Base-by-base conservation (phyloP, 2,329 filamentous ascomycete species). In the Phialophora macrospora region DNA sequence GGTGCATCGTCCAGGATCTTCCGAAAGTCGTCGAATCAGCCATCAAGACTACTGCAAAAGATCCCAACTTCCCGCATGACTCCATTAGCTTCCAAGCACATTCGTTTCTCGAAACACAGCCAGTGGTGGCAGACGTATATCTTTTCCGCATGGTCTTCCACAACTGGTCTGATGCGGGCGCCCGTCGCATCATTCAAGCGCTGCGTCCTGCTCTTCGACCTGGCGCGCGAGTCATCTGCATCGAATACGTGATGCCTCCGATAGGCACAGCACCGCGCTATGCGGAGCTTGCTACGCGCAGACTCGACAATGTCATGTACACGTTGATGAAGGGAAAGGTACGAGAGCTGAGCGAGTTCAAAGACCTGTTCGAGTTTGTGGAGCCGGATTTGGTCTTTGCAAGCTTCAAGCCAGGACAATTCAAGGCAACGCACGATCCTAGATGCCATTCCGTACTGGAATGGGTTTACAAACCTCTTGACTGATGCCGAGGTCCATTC, bases 141-240 rank as follows among this genome's bases (percentile, higher is more conserved):
- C 80, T 84, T 70, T 83, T 87, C 75, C 83, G 85, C 58, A 84
- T 83, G 80, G 86, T 88, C 68, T 75, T 89, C 11, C 85, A 88
- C 73, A 87, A 88, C 75, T 86, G 86, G 77, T 83, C 84, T 0
- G 85, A 85, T 20, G 79, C 80, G 2, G 83, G 85, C 60, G 81
- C 81, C 4, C 72, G 82, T 52, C 77, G 78, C 48, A 82, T 87
- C 46, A 74, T 84, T 48, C 78, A 62, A 32, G 56, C 60, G 17
- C 56, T 67, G 24, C 48, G 28, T 48, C 64, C 64, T 9, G 64
- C 60, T 26, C 55, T 64, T 9, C 55, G 56, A 28, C 55, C 57
- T 48, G 59, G 62, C 26, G 32, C 62, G 24, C 24, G 57, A 22
- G 56, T 62, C 11, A 55, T 65, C 26, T 59, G 58, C 38, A 51